phyloP scores from a whole-genome alignment of 805 yeast species.

The Yamadazyma olivae region DNA sequence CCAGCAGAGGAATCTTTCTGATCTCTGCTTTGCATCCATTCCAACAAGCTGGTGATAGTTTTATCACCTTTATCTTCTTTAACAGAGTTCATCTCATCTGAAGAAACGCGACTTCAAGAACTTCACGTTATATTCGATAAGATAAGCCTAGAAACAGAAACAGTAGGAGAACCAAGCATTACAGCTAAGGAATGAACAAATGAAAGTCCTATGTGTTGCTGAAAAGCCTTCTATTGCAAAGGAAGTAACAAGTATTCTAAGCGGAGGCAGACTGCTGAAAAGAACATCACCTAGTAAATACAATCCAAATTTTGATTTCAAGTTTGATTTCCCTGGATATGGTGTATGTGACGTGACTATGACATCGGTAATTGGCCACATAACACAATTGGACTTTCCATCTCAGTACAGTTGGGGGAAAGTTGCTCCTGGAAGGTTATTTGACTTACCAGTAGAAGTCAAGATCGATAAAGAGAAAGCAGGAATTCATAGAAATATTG shows the following conservation, averaged over 20 bases:
- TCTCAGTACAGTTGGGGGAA: constrained; percentile 62
- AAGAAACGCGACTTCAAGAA: no score
- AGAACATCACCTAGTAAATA: constrained; percentile 55
- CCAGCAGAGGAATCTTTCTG: not conserved
- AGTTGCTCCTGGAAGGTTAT: constrained; percentile 61
- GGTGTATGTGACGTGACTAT: constrained; percentile 80
- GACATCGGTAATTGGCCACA: constrained; percentile 92
- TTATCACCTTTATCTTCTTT: not conserved
- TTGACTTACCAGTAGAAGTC: constrained; percentile 64
- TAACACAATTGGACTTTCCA: constrained; percentile 64
- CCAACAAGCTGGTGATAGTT: not conserved
- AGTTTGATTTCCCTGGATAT: constrained; percentile 55
- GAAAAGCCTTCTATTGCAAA: constrained; percentile 95
- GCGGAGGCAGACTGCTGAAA: constrained; percentile 61
- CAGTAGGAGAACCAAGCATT: no score
- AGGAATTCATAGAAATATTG: constrained; percentile 47
- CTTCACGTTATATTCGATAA: no score
- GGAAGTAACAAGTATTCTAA: constrained; percentile 68
- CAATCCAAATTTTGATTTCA: constrained; percentile 78
- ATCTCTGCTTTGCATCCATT: constrained; percentile 5
- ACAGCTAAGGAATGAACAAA: constrained; percentile 16
- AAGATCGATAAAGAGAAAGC: constrained; percentile 18
- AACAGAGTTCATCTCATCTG: no score
- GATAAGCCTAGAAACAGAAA: no score
- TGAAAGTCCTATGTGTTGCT: constrained; percentile 90